These are phyloP conservation scores for Fistulinella prunicolor DNA, from an alignment of 768 basidiomycete species.

Conservation along the genomic window DNA sequence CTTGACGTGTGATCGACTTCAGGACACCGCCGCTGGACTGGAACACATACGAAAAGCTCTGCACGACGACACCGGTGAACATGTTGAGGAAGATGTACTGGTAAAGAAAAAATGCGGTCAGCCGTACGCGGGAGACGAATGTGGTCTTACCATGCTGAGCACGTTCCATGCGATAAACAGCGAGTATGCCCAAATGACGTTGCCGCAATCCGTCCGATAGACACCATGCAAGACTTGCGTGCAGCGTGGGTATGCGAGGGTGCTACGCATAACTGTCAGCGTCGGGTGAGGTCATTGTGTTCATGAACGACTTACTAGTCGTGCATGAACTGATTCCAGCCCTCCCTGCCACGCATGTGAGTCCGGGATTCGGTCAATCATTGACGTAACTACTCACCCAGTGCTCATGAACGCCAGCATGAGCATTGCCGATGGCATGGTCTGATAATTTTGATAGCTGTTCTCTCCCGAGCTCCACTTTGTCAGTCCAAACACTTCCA, in stretches of 20 bases:
- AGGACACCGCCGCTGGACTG: slow-evolving; percentile 74
- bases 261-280: slow-evolving; percentile 40
- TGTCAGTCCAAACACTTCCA: slow-evolving; percentile 90
- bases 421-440: slow-evolving; percentile 74
- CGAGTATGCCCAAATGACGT: slow-evolving; percentile 73
- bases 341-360: slow-evolving; percentile 55
- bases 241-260: slow-evolving; percentile 76
- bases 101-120: not conserved
- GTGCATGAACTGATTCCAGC: slow-evolving; percentile 98
- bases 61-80: slow-evolving; percentile 95
- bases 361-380: slow-evolving; percentile 1
- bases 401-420: slow-evolving; percentile 93
- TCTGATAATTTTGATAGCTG: slow-evolving; percentile 72
- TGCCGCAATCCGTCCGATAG: slow-evolving; percentile 84
- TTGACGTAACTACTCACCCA: slow-evolving; percentile 53
- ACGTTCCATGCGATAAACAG: slow-evolving; percentile 96
- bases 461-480: slow-evolving; percentile 76
- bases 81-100: slow-evolving; percentile 96
- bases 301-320: slow-evolving; percentile 59
- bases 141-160: slow-evolving; percentile 75
- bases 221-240: slow-evolving; percentile 49
- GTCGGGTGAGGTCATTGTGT: not conserved
- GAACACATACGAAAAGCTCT: slow-evolving; percentile 95
- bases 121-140: not conserved
- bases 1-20: slow-evolving; percentile 78